Base-by-base conservation (phyloP, 805 yeast genomes). In the Nakazawaea peltata region DNA sequence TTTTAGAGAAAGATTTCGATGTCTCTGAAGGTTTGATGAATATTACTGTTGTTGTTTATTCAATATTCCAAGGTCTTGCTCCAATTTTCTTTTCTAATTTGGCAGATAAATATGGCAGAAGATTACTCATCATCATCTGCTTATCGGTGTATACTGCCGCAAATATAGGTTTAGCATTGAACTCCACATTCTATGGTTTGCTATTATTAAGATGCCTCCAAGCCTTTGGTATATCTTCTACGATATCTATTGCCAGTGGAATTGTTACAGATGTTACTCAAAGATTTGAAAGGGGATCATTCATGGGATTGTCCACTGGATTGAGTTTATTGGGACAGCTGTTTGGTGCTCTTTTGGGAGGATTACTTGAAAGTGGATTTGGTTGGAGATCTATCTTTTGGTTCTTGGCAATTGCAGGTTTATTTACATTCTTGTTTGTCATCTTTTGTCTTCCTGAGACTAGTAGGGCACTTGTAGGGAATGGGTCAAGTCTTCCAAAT, bases 331-430 rank as follows among this genome's bases (percentile, higher is more conserved):
- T 81, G 6, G 94, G 94, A 2, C 80, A 78, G 47, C 86, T 85
- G 2, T 64, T 85, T 42, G 90, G 94, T 9, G 85, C 94, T 0
- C 57, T 87, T n/a, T 58, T 85, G 16, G 78, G 79, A 6, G 65
- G 77, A 4, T 57, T 60, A 1, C 46, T 72, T 50, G 83, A 62
- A 39, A 69, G 69, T 7, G 64, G 63, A 4, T 61, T 71, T 42
- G 64, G 74, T 14, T 86, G 95, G 95, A 65, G 88, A 45, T 74
- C 86, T 0, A 71, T 79, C n/a, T 81, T 82, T 46, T 75, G 85
- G 75, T 82, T 86, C 42, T 55, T 82, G 34, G 75, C 82, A 1
- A 76, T 81, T 19, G 74, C 81, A 8, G 71, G 80, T 21, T 79
- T 79, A 4, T 40, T 54, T 2, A 61, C 73, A 3, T 41, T 67